Evolutionary conservation across 1,139 yeast genomes (phyloP).

Genomic region (Blastobotrys buckinghamii): DNA sequence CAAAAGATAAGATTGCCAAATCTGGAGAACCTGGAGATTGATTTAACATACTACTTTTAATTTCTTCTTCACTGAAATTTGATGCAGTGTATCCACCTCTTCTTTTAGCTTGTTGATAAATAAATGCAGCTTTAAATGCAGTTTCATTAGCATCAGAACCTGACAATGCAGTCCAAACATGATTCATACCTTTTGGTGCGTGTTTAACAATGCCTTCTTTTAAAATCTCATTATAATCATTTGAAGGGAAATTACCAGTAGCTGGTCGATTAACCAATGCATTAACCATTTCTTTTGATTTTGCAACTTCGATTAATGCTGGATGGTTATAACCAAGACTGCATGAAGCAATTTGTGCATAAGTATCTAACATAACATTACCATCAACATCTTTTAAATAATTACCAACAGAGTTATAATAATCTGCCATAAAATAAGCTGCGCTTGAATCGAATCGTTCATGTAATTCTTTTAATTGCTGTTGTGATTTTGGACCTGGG

Average conservation of each 20-base stretch:
- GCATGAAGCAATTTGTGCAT: conserved; percentile 73
- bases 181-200: conserved; percentile 28
- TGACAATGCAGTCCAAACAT: conserved; percentile 64
- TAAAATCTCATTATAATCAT: conserved; percentile 53
- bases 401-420: conserved; percentile 62
- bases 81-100: conserved; percentile 43
- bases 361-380: conserved; percentile 59
- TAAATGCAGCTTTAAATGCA: conserved; percentile 79
- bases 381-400: conserved; percentile 70
- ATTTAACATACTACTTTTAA: conserved; percentile 56
- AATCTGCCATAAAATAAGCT: conserved; percentile 63
- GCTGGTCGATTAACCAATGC: conserved; percentile 76
- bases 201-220: conserved; percentile 36
- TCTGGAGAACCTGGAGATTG: conserved; percentile 70
- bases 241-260: conserved; percentile 66
- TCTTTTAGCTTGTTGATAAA: conserved; percentile 60
- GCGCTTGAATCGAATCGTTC: conserved; percentile 60
- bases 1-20: conserved; percentile 65
- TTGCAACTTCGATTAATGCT: conserved; percentile 54
- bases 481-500: conserved; percentile 61
- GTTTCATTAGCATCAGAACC: conserved; percentile 84
- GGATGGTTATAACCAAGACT: conserved; percentile 80
- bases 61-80: conserved; percentile 55
- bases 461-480: conserved; percentile 43
- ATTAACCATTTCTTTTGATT: conserved; percentile 56